phyloP scores from a whole-genome alignment of 441 rosid species.

The Arabidopsis lyrata region DNA sequence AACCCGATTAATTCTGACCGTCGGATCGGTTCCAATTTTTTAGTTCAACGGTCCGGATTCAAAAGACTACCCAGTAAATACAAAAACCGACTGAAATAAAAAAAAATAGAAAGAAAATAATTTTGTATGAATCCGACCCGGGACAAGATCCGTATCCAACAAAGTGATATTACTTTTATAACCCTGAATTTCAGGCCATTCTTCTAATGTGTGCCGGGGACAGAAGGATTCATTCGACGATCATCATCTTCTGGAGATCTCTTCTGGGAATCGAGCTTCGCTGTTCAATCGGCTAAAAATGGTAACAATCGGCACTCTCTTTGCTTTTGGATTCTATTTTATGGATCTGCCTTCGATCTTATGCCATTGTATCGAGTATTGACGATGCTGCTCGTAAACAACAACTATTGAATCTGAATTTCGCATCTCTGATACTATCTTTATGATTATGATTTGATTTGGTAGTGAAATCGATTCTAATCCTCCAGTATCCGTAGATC shows the following conservation, averaged over 20 bases:
- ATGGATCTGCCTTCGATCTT: conserved; percentile 31
- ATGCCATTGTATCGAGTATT: conserved; percentile 15
- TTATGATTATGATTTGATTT: background rate
- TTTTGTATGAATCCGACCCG: too few relatives aligned
- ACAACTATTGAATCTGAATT: conserved; percentile 28
- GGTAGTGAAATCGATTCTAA: background rate
- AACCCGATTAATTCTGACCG: too few relatives aligned
- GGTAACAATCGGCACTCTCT: conserved; percentile 30
- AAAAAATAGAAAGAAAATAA: too few relatives aligned
- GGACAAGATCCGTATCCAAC: too few relatives aligned
- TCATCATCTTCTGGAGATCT: conserved; percentile 16
- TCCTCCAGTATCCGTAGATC: background rate
- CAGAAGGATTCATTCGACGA: background rate
- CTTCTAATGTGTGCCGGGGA: too few relatives aligned
- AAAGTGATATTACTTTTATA: too few relatives aligned
- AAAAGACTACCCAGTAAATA: too few relatives aligned
- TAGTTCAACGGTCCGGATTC: too few relatives aligned
- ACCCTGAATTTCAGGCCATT: too few relatives aligned
- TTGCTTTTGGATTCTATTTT: background rate
- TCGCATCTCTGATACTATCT: background rate
- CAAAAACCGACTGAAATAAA: too few relatives aligned
- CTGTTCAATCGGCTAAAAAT: conserved; percentile 2
- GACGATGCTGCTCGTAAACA: conserved; percentile 11
- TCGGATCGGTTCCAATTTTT: too few relatives aligned
- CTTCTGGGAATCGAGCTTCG: conserved; percentile 19